phyloP scores from a whole-genome alignment of 75 land plant genomes.

The Sequoiadendron giganteum region DNA sequence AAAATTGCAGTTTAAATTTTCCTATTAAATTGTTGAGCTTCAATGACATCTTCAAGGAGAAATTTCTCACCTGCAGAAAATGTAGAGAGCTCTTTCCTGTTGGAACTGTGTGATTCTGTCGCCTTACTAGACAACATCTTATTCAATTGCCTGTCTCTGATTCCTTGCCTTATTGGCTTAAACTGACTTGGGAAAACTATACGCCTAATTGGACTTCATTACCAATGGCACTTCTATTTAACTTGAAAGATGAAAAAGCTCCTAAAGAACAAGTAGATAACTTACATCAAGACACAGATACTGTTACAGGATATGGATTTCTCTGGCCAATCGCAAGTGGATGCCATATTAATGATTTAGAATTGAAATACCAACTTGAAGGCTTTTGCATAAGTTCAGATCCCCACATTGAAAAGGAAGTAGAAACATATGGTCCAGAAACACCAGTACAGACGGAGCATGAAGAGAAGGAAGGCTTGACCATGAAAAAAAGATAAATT shows the following conservation, averaged over 20 bases:
- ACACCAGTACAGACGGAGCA: neutral
- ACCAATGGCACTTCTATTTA: neutral
- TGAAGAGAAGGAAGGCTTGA: neutral
- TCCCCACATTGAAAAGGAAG: neutral
- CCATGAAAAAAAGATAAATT: neutral
- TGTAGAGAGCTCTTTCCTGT: constrained; percentile 12
- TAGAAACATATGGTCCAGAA: neutral
- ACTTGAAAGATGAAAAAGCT: neutral
- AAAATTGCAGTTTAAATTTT: constrained; percentile 70
- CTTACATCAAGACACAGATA: neutral
- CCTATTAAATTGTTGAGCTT: constrained; percentile 92
- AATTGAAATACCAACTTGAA: neutral
- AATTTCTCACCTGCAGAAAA: constrained; percentile 46
- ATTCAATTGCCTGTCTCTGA: neutral
- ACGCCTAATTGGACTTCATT: neutral
- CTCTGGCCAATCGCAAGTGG: neutral
- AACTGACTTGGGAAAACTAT: neutral
- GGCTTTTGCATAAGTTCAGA: neutral
- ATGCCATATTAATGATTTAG: neutral
- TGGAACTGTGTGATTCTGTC: constrained; percentile 3
- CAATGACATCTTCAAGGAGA: constrained; percentile 79
- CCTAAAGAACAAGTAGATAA: neutral
- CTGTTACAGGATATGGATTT: neutral
- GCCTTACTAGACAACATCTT: neutral
- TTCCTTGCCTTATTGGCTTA: neutral